Evolutionary conservation across 2,329 filamentous ascomycete species (phyloP).

Genomic region (Fusarium sarcochroum): DNA sequence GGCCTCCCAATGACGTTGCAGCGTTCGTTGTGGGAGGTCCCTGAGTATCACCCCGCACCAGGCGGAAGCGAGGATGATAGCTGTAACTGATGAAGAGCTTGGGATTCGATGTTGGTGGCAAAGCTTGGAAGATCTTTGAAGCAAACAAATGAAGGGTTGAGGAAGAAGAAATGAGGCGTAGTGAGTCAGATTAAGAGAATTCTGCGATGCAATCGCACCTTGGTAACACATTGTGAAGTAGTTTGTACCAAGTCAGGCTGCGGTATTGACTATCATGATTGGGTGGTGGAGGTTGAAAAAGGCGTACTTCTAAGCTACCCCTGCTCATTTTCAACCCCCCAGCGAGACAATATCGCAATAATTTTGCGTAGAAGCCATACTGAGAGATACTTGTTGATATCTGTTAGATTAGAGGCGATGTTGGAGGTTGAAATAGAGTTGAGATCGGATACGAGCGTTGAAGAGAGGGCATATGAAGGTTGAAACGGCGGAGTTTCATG

Average conservation of each 20-base stretch:
- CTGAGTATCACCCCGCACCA: constrained; percentile 30
- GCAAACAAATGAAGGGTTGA: constrained; percentile 11
- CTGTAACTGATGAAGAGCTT: constrained; percentile 16
- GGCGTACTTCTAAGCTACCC: constrained; percentile 29
- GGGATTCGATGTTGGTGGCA: constrained; percentile 17
- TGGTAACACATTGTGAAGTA: constrained; percentile 27
- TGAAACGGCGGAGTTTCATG: constrained; percentile 11
- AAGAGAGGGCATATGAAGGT: constrained; percentile 8
- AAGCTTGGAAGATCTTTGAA: constrained; percentile 9
- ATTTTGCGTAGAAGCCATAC: constrained; percentile 11
- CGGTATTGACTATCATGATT: constrained; percentile 26
- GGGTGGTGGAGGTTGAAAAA: constrained; percentile 34
- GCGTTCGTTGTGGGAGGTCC: constrained; percentile 27
- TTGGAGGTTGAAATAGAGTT: constrained; percentile 13
- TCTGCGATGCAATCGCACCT: constrained; percentile 16
- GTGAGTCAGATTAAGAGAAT: constrained; percentile 12
- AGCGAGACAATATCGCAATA: constrained; percentile 2
- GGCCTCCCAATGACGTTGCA: constrained; percentile 31
- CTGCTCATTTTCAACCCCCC: constrained; percentile 40
- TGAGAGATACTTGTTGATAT: not conserved
- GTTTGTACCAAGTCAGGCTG: constrained; percentile 35
- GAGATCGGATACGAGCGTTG: constrained; percentile 8
- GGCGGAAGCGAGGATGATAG: constrained; percentile 20
- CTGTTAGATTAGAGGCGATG: not conserved
- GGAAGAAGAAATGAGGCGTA: constrained; percentile 19